A percentile compares a stretch with the other conserved stretches of the same genome.
Evolutionary conservation across 805 yeast genomes (phyloP).

Genomic region (Metschnikowia lunata): DNA sequence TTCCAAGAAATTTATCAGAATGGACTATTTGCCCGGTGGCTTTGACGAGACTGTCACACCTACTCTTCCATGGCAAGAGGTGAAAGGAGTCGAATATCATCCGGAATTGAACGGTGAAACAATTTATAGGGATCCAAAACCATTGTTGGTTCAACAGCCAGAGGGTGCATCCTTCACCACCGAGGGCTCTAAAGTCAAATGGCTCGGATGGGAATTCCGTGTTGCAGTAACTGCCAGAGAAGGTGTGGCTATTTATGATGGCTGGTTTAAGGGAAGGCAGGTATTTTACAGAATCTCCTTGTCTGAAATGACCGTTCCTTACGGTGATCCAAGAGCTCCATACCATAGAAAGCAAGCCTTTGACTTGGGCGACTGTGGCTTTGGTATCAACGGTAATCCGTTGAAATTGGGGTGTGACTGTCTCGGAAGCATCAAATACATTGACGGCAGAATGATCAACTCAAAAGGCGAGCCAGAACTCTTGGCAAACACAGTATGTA

Average conservation of each 20-base stretch:
- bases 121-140: constrained; percentile 55
- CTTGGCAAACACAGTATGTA: constrained; percentile 67
- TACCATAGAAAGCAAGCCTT: constrained; percentile 84
- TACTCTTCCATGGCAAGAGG: constrained; percentile 58
- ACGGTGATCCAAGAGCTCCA: constrained; percentile 81
- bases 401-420: constrained; percentile 77
- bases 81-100: constrained; percentile 64
- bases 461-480: constrained; percentile 58
- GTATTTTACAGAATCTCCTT: constrained; percentile 67
- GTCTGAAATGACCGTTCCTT: constrained; percentile 85
- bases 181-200: constrained; percentile 55
- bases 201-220: constrained; percentile 86
- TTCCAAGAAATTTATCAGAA: constrained; percentile 58
- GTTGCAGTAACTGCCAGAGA: constrained; percentile 69
- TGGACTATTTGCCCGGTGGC: constrained; percentile 72
- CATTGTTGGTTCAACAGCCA: constrained; percentile 66
- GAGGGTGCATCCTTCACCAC: constrained; percentile 72
- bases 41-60: constrained; percentile 57
- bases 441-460: constrained; percentile 56
- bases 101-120: constrained; percentile 61
- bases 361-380: constrained; percentile 82
- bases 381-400: constrained; percentile 68
- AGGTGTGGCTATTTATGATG: constrained; percentile 73
- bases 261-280: constrained; percentile 71
- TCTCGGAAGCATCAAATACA: constrained; percentile 71